Conservation (phyloP, 257 asterid species). For the Gentiana straminea region DNA sequence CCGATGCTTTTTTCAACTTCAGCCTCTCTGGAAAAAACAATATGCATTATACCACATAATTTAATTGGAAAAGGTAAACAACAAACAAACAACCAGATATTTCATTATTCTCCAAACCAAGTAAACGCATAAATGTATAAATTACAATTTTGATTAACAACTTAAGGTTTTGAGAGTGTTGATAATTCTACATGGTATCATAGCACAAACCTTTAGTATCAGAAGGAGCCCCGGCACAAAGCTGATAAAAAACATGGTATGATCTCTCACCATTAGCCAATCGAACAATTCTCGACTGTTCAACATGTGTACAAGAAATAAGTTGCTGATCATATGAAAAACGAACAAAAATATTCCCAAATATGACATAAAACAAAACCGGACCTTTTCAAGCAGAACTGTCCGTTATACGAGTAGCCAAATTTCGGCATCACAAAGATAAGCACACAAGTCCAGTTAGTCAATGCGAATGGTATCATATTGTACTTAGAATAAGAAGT, state of each 20-base stretch:
- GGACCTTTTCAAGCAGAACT: slow-evolving; percentile 96
- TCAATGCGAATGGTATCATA: slow-evolving; percentile 4
- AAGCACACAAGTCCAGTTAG: slow-evolving; percentile 25
- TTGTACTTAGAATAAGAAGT: neutral
- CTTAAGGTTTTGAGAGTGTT: no score
- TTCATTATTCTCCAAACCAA: slow-evolving; percentile 7
- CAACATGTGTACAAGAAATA: slow-evolving; percentile 23
- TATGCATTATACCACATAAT: no score
- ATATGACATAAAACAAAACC: slow-evolving; percentile 14
- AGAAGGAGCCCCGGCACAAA: slow-evolving; percentile 84
- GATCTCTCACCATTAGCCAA: slow-evolving; percentile 73
- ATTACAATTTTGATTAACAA: no score
- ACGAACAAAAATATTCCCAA: slow-evolving; percentile 12
- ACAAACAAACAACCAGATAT: neutral
- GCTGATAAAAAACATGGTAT: slow-evolving; percentile 87
- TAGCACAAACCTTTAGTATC: slow-evolving; percentile 52
- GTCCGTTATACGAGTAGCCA: slow-evolving; percentile 22
- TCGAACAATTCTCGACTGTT: slow-evolving; percentile 90
- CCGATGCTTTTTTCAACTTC: slow-evolving; percentile 53
- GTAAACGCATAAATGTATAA: neutral
- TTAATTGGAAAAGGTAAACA: neutral
- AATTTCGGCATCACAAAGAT: slow-evolving; percentile 25
- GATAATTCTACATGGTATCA: no score
- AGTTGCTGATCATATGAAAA: slow-evolving; percentile 10
- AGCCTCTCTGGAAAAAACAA: slow-evolving; percentile 42